Evolutionary conservation across 805 yeast genomes (phyloP).

Genomic region (Saccharomyces cerevisiae): DNA sequence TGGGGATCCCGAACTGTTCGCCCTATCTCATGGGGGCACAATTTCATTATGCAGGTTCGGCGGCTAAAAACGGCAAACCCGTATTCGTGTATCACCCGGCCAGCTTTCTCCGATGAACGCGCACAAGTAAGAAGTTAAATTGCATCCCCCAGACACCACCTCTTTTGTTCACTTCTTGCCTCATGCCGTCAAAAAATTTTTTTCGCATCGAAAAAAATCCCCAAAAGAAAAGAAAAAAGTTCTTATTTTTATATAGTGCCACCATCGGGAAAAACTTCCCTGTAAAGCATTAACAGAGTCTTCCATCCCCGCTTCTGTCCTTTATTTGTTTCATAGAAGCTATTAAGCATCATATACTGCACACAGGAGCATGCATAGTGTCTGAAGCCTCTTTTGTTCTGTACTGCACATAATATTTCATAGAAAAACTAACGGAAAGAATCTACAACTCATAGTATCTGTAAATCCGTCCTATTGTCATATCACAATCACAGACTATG

Average conservation of each 20-base stretch:
- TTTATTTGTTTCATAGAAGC: neutral
- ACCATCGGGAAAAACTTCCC: neutral
- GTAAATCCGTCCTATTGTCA: neutral
- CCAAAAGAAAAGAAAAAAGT: neutral
- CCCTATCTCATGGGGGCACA: neutral
- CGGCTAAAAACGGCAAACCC: neutral
- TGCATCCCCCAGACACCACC: neutral
- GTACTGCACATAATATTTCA: neutral
- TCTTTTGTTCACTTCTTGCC: neutral
- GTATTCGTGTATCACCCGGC: neutral
- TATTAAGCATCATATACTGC: neutral
- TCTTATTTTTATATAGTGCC: neutral
- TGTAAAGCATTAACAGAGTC: neutral
- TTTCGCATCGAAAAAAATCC: neutral
- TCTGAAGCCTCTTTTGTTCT: neutral
- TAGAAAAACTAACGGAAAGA: neutral
- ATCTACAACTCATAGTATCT: neutral
- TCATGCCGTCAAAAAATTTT: neutral
- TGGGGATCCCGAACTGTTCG: constrained; percentile 7
- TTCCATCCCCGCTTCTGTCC: neutral
- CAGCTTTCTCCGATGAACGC: neutral
- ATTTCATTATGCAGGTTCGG: neutral
- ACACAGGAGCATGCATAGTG: neutral
- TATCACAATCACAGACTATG: constrained; percentile 7
- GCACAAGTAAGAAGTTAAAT: neutral